phyloP scores from a whole-genome alignment of 352 stramenopile species.

The Phytophthora nicotianae region DNA sequence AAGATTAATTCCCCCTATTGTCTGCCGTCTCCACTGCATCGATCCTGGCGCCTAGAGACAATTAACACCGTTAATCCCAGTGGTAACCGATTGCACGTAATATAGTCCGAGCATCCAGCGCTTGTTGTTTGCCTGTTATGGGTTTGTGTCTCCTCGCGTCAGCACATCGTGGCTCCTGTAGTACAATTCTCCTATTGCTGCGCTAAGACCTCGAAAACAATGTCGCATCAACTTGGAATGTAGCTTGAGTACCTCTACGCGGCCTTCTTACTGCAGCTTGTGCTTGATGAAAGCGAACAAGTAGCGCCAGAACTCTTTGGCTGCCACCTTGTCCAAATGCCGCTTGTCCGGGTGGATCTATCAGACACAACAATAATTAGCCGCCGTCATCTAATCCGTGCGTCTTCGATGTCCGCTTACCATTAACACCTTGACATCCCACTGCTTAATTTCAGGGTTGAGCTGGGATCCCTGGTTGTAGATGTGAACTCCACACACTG shows the following conservation, averaged over 20 bases:
- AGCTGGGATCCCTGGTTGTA: constrained; percentile 86
- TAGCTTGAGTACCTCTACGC: neutral
- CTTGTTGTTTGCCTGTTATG: constrained; percentile 20
- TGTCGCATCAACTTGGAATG: constrained; percentile 7
- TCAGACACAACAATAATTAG: constrained; percentile 9
- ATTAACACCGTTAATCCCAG: neutral
- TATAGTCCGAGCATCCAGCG: constrained; percentile 4
- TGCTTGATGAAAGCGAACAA: constrained; percentile 88
- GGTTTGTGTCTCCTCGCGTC: neutral
- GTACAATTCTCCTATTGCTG: constrained; percentile 9
- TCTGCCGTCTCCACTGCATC: neutral
- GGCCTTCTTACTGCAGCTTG: constrained; percentile 66
- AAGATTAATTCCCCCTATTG: constrained; percentile 16
- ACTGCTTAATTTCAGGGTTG: constrained; percentile 86
- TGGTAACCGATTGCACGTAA: neutral
- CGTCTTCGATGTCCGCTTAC: constrained; percentile 24
- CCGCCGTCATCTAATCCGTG: neutral
- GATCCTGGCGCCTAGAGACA: neutral
- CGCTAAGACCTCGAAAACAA: neutral
- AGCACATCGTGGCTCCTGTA: neutral
- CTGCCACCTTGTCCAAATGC: constrained; percentile 90
- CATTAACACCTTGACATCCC: constrained; percentile 92
- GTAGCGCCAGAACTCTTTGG: constrained; percentile 91
- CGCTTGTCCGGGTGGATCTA: constrained; percentile 91
- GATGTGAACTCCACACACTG: constrained; percentile 85